Percentiles rank a stretch among this genome's conserved stretches.
These are phyloP conservation scores for Acanthamoeba castellanii DNA, from an alignment of 208 protist genomes.

Conservation along the genomic window DNA sequence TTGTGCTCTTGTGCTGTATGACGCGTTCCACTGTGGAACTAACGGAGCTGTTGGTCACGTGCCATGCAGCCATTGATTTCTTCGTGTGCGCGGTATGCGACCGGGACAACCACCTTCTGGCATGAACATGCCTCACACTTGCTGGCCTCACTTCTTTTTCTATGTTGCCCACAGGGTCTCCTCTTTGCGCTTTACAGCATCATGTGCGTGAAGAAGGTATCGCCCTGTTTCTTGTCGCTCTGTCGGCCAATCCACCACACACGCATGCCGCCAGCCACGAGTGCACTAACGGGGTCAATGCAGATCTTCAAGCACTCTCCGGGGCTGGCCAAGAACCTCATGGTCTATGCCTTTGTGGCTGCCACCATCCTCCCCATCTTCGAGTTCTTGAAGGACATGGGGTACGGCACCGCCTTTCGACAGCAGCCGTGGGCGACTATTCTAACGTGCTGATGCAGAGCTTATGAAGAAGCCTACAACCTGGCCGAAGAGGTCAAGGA, in stretches of 20 bases:
- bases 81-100: constrained; percentile 28
- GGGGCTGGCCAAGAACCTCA: constrained; percentile 54
- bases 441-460: not conserved
- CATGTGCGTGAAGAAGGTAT: constrained; percentile 57
- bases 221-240: not conserved
- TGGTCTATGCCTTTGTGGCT: constrained; percentile 52
- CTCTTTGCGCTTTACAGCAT: constrained; percentile 56
- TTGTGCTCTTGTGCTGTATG: not conserved
- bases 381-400: constrained; percentile 52
- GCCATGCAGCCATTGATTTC: constrained; percentile 41
- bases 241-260: not conserved
- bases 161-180: constrained; percentile 15
- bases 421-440: no score
- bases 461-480: constrained; percentile 59
- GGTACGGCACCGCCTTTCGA: not conserved
- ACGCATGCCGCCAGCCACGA: not conserved
- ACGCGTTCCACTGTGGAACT: not conserved
- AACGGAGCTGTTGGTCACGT: not conserved
- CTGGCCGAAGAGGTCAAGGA: constrained; percentile 10
- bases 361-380: constrained; percentile 51
- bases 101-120: not conserved
- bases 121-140: no score
- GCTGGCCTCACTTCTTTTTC: not conserved
- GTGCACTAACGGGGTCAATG: not conserved
- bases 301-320: constrained; percentile 64